Base-by-base conservation (phyloP, 345 rosid species). In the Turritis glabra region DNA sequence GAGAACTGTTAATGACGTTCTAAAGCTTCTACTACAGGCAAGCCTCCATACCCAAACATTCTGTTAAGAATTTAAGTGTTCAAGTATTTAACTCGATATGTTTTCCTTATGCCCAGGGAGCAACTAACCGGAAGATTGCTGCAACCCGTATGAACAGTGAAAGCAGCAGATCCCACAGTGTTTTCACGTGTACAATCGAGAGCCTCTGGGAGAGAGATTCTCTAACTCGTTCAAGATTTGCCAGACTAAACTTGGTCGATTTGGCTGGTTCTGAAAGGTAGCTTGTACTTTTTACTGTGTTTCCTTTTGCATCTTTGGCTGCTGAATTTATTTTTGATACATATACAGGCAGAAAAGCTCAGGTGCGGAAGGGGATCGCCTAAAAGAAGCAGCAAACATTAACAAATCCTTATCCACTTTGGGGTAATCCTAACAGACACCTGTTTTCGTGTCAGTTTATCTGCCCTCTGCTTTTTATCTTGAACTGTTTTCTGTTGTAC, bases 201-300 rank as follows among this genome's bases (percentile, higher is more conserved):
- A 90, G 98, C 82, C 81, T 67, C 17, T 87, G 97, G 98, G 97
- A 89, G 78, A 90, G 81, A 79, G 96, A 90, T 79, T 88, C 95
- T 41, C 77, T 86, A 91, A 87, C 82, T 52, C 92, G 79, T 82
- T 85, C 83, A 47, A 86, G 96, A 83, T 94, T 87, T 83, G 92
- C 96, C 69, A 87, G 98, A 81, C 86, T 94, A 76, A 94, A 94
- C 81, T 85, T 94, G 74, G 98, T 94, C 30, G 98, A 94, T 74
- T 83, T 94, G 77, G 96, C 98, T 69, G 98, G 98, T 80, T 94
- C 98, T 66, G 98, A 94, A 75, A 93, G 98, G 98, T 93, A 88
- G 69, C 21, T 30, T 40, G 50, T 67, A 44, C 60, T 41, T 67
- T 33, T 46, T 25, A 2, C 22, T 48, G 29, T 8, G 8, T 40